phyloP scores from a whole-genome alignment of 2,329 filamentous ascomycete species.

The Lasiodiplodia sp. region DNA sequence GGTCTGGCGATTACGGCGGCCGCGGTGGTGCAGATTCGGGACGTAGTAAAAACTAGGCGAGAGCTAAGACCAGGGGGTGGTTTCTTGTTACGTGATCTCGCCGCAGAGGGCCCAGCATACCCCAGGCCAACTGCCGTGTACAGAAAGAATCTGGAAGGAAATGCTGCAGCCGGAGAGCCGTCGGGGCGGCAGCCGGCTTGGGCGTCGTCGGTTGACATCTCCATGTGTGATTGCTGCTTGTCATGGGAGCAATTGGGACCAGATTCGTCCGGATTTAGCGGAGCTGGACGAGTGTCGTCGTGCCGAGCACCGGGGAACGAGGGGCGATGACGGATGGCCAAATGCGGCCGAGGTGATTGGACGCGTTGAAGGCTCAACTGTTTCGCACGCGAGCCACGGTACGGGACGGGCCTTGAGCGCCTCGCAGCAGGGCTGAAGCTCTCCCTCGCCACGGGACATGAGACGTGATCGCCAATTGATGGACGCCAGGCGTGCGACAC shows the following conservation, averaged over 20 bases:
- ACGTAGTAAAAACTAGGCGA: slow-evolving; percentile 16
- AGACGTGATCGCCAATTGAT: neutral
- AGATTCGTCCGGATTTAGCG: neutral
- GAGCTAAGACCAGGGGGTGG: slow-evolving; percentile 26
- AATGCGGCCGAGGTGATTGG: slow-evolving; percentile 8
- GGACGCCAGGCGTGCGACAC: neutral
- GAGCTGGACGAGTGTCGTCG: neutral
- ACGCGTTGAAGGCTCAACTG: neutral
- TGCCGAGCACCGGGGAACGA: neutral
- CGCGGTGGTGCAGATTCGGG: neutral
- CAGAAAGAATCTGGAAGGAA: slow-evolving; percentile 7
- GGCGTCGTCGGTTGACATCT: neutral
- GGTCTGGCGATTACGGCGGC: slow-evolving; percentile 12
- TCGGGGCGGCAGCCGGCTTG: slow-evolving; percentile 3
- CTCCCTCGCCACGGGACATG: neutral
- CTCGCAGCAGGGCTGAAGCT: neutral
- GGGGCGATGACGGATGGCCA: neutral
- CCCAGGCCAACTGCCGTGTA: neutral
- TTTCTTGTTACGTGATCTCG: slow-evolving; percentile 28
- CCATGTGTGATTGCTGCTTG: neutral
- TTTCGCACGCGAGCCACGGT: slow-evolving; percentile 8
- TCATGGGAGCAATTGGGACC: neutral
- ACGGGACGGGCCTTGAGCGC: slow-evolving; percentile 17
- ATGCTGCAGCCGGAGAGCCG: neutral
- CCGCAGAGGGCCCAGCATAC: slow-evolving; percentile 20